These are phyloP conservation scores for Blastobotrys proliferans DNA, from an alignment of 1,139 yeast species.

Conservation along the genomic window DNA sequence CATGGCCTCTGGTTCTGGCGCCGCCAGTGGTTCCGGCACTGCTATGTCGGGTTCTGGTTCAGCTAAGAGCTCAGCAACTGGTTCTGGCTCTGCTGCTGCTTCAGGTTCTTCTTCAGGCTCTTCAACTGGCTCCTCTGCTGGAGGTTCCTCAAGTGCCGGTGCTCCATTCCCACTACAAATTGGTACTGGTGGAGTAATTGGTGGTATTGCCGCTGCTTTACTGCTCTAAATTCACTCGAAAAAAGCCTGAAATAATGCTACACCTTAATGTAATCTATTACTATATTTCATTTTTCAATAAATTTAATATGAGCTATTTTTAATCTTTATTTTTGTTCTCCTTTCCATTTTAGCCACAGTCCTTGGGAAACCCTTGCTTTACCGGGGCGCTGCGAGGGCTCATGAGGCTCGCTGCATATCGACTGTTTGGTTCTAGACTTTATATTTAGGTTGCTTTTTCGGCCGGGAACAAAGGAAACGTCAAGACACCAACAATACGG, in stretches of 20 bases:
- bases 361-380: too few species aligned
- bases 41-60: constrained; percentile 6
- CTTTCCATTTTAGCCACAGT: too few species aligned
- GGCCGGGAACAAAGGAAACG: too few species aligned
- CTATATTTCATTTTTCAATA: background rate
- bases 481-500: too few species aligned
- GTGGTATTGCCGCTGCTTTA: constrained; percentile 7
- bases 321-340: too few species aligned
- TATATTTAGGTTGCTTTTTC: too few species aligned
- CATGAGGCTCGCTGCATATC: too few species aligned
- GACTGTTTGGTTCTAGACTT: too few species aligned
- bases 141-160: constrained; percentile 1
- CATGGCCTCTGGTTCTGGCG: constrained; percentile 1
- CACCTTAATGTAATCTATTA: background rate
- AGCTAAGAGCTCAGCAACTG: constrained; percentile 5
- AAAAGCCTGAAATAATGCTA: too few species aligned
- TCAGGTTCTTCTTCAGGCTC: constrained; percentile 6
- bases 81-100: constrained; percentile 5
- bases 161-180: background rate
- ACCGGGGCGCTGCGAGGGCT: too few species aligned
- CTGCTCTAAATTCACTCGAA: background rate
- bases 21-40: constrained; percentile 2
- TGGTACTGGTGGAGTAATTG: constrained; percentile 2
- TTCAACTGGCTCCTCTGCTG: constrained; percentile 1
- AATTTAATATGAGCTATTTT: too few species aligned